Percentiles rank a stretch among this genome's conserved stretches.
Conservation (phyloP, 106 monocot species). For the Alisma plantagoaquatica region DNA sequence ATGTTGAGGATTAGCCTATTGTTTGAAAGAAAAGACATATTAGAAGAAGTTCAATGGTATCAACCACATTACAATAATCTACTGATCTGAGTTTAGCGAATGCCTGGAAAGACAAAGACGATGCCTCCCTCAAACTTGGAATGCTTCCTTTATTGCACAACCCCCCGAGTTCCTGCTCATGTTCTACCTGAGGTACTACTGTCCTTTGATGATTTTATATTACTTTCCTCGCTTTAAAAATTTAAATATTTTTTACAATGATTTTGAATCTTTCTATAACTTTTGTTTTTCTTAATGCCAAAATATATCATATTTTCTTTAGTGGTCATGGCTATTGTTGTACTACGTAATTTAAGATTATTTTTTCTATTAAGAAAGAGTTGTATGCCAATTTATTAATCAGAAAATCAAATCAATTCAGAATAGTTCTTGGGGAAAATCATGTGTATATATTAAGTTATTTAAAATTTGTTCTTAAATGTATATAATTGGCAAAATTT, state of each 20-base stretch:
- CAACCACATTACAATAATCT: too few species aligned
- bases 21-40: too few species aligned
- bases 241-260: background rate
- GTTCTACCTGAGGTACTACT: slow-evolving; percentile 13
- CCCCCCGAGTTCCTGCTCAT: slow-evolving; percentile 18
- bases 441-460: too few species aligned
- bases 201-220: too few species aligned
- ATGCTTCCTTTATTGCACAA: slow-evolving; percentile 19
- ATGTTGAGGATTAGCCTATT: too few species aligned
- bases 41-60: too few species aligned
- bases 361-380: background rate
- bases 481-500: too few species aligned
- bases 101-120: slow-evolving; percentile 2
- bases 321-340: background rate
- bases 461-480: too few species aligned
- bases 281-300: background rate
- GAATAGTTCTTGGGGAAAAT: too few species aligned
- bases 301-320: background rate
- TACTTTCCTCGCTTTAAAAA: background rate
- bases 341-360: background rate
- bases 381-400: too few species aligned
- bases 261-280: background rate
- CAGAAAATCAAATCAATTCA: too few species aligned
- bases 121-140: slow-evolving; percentile 21
- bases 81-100: too few species aligned